Conservation (phyloP, 768 basidiomycete species). For the Termitomyces sp. region DNA sequence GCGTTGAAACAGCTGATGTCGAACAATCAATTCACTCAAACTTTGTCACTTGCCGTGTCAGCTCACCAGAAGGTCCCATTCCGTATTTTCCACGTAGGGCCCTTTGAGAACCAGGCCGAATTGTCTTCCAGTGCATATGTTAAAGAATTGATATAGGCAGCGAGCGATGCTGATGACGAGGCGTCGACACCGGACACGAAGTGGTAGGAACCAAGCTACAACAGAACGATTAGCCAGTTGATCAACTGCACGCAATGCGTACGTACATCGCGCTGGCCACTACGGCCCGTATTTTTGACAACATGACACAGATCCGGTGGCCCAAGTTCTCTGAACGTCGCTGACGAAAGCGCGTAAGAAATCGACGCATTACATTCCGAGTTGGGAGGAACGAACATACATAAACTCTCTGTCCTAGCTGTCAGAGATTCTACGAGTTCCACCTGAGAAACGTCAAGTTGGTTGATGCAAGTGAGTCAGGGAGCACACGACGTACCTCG, state of each 20-base stretch:
- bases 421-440: constrained; percentile 87
- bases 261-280: constrained; percentile 84
- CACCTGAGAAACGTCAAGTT: constrained; percentile 41
- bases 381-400: constrained; percentile 52
- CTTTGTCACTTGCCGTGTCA: background rate
- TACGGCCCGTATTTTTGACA: constrained; percentile 81
- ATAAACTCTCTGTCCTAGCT: constrained; percentile 86
- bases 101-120: constrained; percentile 88
- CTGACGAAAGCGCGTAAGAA: constrained; percentile 36
- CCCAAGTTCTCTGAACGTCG: constrained; percentile 93
- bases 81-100: constrained; percentile 82
- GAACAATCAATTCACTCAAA: background rate
- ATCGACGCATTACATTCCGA: constrained; percentile 4
- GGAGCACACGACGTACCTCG: constrained; percentile 51
- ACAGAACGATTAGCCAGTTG: background rate
- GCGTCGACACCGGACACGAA: constrained; percentile 99
- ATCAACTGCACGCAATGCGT: background rate
- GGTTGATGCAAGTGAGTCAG: background rate
- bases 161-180: constrained; percentile 94
- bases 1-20: constrained; percentile 86
- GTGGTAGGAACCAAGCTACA: constrained; percentile 91
- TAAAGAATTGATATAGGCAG: constrained; percentile 98
- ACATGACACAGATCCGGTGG: constrained; percentile 97
- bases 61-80: constrained; percentile 90
- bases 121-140: constrained; percentile 92